Base-by-base conservation (phyloP, 139 green algal genomes). In the Tetradesmus lagerheimii region DNA sequence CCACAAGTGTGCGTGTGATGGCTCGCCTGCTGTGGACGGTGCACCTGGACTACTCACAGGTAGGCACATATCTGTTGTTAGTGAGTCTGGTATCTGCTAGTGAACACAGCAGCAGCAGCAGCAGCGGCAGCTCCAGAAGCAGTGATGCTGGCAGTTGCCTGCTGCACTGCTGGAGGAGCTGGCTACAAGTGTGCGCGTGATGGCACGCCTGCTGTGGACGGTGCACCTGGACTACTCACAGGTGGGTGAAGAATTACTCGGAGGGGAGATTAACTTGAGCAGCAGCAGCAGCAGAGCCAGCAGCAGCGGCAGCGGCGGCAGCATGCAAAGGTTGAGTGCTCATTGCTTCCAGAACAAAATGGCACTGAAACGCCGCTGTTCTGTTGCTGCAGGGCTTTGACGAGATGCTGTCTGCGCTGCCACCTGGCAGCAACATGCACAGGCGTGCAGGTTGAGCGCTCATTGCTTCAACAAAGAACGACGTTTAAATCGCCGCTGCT, bases 21-120 rank as follows among this genome's bases (percentile, higher is more conserved):
- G 83, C 83, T 0, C 38, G 83, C 25, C 83, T 88, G 64, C 83
- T 88, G 27, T 88, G 83, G 83, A 88, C 83, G 18, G 83, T 88
- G 0, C 64, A 88, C n/a, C 38, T 88, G 27, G 83, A 88, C 16
- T 88, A 80, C 27, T 80, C 57, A 53, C 83, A 88, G 83, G 83
- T 85, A 25, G 9, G 80, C n/a, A n/a, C n/a, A n/a, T n/a, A n/a
- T n/a, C n/a, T n/a, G n/a, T n/a, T n/a, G n/a, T n/a, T n/a, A n/a
- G n/a, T n/a, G n/a, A n/a, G n/a, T n/a, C n/a, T n/a, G n/a, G n/a
- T n/a, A n/a, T n/a, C n/a, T n/a, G n/a, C n/a, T n/a, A n/a, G n/a
- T n/a, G n/a, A n/a, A n/a, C n/a, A n/a, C n/a, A n/a, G n/a, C n/a
- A n/a, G n/a, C n/a, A n/a, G n/a, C n/a, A 62, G 47, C 47, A 62